Evolutionary conservation across 2,329 filamentous ascomycete species (phyloP).

Genomic region (Fusarium anthophilum): DNA sequence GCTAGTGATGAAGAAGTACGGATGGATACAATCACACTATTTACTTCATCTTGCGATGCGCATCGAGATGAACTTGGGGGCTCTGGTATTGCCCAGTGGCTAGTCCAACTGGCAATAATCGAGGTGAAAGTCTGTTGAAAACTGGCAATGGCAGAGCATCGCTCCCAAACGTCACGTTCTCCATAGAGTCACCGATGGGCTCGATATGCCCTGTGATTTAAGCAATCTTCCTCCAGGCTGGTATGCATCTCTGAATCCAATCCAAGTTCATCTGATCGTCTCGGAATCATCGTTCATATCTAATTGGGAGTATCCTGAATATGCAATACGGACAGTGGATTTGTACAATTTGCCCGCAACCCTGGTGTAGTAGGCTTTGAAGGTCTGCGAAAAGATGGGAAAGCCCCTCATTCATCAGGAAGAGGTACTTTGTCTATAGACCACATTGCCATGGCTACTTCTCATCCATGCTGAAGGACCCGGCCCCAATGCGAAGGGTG

Average conservation of each 20-base stretch:
- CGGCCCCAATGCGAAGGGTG: constrained; percentile 81
- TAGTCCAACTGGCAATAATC: background rate
- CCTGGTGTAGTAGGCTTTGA: background rate
- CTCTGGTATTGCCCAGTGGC: background rate
- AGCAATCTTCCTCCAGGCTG: background rate
- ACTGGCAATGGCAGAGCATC: background rate
- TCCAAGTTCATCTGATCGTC: no score
- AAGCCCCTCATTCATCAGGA: background rate
- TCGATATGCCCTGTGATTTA: background rate
- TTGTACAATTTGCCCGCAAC: background rate
- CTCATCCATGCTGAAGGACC: constrained; percentile 75
- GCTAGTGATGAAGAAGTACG: background rate
- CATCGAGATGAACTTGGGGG: no score
- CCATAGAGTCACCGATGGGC: background rate
- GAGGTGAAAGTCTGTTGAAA: background rate
- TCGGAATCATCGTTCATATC: background rate
- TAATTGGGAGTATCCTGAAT: background rate
- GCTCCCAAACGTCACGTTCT: background rate
- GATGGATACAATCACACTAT: background rate
- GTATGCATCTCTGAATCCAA: background rate
- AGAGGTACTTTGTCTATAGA: constrained; percentile 46
- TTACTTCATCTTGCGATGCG: background rate
- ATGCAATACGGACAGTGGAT: background rate
- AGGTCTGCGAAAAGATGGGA: accelerated
- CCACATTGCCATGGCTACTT: constrained; percentile 66